A percentile compares a stretch with the other conserved stretches of the same genome.
phyloP scores from a whole-genome alignment of 345 rosid species.

The Cochlearia excelsa region DNA sequence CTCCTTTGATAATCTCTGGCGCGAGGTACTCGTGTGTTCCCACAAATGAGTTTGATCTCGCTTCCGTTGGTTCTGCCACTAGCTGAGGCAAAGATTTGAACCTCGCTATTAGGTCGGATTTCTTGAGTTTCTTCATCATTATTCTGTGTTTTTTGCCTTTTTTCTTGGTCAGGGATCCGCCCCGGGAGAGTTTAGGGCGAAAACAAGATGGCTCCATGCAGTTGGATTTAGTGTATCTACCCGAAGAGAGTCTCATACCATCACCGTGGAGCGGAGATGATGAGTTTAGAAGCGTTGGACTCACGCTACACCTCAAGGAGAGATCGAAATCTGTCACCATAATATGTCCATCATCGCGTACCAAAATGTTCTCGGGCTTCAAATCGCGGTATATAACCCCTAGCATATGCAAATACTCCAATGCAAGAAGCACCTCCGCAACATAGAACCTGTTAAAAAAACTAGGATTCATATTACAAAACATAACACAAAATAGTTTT shows the following conservation, averaged over 20 bases:
- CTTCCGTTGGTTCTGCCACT: conserved; percentile 96
- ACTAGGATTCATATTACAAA: conserved; percentile 3
- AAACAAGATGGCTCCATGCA: conserved; percentile 83
- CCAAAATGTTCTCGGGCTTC: too few relatives aligned
- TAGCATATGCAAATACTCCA: conserved; percentile 98
- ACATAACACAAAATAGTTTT: background rate
- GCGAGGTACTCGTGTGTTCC: conserved; percentile 68
- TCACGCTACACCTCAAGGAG: conserved; percentile 79
- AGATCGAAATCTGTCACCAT: conserved; percentile 97
- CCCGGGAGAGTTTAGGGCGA: conserved; percentile 62
- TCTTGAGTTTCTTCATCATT: conserved; percentile 55
- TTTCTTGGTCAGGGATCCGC: conserved; percentile 38
- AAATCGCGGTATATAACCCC: conserved; percentile 38
- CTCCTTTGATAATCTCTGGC: conserved; percentile 62
- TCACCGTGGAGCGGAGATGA: conserved; percentile 52
- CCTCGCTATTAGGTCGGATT: conserved; percentile 46
- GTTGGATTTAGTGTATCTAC: conserved; percentile 58
- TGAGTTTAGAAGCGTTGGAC: conserved; percentile 76
- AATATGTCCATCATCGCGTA: conserved; percentile 46
- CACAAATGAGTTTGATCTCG: conserved; percentile 92
- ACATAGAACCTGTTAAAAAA: conserved; percentile 69
- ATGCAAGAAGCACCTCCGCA: conserved; percentile 96
- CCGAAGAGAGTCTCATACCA: conserved; percentile 56
- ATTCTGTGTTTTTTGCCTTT: conserved; percentile 45
- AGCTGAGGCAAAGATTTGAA: conserved; percentile 76